Conservation (phyloP, 768 basidiomycete species). For the Candolleomyces aberdarensis region DNA sequence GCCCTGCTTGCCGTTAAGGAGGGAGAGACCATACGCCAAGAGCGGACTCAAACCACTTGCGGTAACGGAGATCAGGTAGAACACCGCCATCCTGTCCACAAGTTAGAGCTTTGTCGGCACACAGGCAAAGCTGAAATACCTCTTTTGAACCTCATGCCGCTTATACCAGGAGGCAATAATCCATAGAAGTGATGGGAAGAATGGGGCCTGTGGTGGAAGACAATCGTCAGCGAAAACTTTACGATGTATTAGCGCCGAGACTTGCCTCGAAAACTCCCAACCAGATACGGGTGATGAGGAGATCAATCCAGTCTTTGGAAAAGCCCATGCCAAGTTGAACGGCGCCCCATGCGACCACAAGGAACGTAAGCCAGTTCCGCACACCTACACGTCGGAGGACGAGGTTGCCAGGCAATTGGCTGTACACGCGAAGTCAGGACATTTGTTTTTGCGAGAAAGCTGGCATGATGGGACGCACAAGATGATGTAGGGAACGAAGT, state of each 20-base stretch:
- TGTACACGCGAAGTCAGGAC: constrained; percentile 14
- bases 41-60: too few species aligned
- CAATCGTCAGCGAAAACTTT: not conserved
- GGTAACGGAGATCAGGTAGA: too few species aligned
- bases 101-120: too few species aligned
- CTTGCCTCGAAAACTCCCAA: constrained; percentile 42
- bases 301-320: constrained; percentile 36
- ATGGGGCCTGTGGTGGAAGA: constrained; percentile 19
- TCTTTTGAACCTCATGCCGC: too few species aligned
- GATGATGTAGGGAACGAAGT: constrained; percentile 44
- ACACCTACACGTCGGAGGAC: constrained; percentile 41
- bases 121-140: too few species aligned
- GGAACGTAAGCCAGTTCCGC: constrained; percentile 42
- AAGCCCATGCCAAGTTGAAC: constrained; percentile 46
- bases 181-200: too few species aligned
- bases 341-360: constrained; percentile 39
- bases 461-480: constrained; percentile 25
- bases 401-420: constrained; percentile 45
- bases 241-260: not conserved
- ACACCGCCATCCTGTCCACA: too few species aligned
- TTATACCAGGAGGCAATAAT: too few species aligned
- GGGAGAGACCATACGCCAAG: too few species aligned
- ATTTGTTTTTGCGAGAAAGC: not conserved
- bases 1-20: too few species aligned
- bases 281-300: constrained; percentile 39